Conservation (phyloP, 441 rosid genomes). For the Croton laevigatus region DNA sequence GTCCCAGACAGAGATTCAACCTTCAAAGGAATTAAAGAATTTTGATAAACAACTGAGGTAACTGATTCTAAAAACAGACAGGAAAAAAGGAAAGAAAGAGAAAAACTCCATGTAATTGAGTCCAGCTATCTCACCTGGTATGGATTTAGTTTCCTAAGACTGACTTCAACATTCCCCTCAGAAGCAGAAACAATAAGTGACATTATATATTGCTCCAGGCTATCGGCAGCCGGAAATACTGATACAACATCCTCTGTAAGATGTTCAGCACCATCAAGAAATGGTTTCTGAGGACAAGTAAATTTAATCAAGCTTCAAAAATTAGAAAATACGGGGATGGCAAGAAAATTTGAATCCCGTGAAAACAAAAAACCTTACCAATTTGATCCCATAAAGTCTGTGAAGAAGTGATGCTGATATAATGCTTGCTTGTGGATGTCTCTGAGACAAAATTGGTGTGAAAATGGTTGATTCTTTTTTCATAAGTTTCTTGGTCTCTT, state of each 20-base stretch:
- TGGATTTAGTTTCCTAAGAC: conserved; percentile 63
- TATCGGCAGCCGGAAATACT: conserved; percentile 92
- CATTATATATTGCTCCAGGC: conserved; percentile 84
- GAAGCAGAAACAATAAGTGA: conserved; percentile 59
- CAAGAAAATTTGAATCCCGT: conserved; percentile 17
- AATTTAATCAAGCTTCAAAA: conserved; percentile 22
- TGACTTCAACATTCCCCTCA: conserved; percentile 60
- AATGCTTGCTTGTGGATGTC: conserved; percentile 80
- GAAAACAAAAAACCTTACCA: conserved; percentile 54
- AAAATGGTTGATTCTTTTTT: conserved; percentile 64
- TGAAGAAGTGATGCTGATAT: conserved; percentile 87
- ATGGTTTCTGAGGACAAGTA: conserved; percentile 77
- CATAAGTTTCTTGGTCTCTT: conserved; percentile 78
- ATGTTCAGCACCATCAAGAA: conserved; percentile 84
- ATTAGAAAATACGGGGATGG: conserved; percentile 7
- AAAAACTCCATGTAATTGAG: conserved; percentile 1
- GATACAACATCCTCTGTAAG: conserved; percentile 91
- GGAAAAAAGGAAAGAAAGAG: neutral
- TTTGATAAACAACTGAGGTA: too few relatives aligned
- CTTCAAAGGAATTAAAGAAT: conserved; percentile 34
- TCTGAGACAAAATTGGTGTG: conserved; percentile 76
- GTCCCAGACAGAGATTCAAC: conserved; percentile 93
- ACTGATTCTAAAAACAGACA: neutral
- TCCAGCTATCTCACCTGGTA: conserved; percentile 64
- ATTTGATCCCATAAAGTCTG: conserved; percentile 78